Evolutionary conservation across 345 rosid species (phyloP), one percentile per base, ranked within the genome.

Genomic region (Xanthoceras sorbifolium): DNA sequence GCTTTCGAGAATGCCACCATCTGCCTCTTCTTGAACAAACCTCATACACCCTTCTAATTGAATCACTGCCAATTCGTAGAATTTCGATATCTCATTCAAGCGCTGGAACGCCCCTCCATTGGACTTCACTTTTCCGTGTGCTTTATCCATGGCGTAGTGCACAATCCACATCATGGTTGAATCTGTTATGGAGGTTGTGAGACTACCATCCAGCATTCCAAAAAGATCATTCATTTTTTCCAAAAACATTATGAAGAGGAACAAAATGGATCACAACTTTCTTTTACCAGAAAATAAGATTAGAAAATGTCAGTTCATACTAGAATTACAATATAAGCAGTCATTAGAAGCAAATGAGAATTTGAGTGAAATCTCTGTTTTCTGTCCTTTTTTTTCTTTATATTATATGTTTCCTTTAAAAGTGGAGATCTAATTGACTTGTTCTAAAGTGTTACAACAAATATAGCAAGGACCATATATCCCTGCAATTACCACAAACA

Each of bases 121-220:
- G 7, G 90, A 85, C 79, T 86, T 92, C 46, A 89, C 89, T 64
- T 89, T 89, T 64, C 86, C 91, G 11, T 94, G 94, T 0, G 97
- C 94, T 80, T 79, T 89, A 70, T 94, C 90, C 97, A 93, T 93
- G 36, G 93, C 92, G 23, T 77, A 76, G 67, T 89, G 89, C 17
- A 94, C 88, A 73, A 91, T 89, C 78, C 89, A 83, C 98, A 91
- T 94, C 95, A 88, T 94, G 0, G 94, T 90, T 3, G 98, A 89
- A 78, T 93, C 97, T 38, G 89, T 84, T 25, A 88, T 78, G 23
- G 97, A 91, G 70, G 84, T 81, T 75, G 74, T 90, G n/a, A 89
- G 83, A 75, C 82, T 87, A 4, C 86, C 90, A 46, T 84, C 91
- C 46, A 85, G 69, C 77, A 82, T 85, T 4, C 85, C 82, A 26